Evolutionary conservation across 1,284 basidiomycete species (phyloP).

Genomic region (Ustilago crameri): DNA sequence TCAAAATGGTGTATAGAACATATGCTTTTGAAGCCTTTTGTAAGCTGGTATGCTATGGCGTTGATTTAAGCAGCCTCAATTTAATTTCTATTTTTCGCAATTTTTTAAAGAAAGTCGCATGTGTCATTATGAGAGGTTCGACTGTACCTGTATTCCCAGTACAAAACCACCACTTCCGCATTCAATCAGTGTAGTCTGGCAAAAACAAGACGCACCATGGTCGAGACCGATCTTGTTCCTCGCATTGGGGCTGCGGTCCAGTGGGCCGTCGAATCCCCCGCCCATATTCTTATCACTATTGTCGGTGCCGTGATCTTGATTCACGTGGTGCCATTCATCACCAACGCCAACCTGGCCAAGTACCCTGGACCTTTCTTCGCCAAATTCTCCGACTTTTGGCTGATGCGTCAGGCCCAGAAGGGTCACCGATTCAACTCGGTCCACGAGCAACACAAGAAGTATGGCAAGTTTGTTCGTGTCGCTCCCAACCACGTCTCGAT

Average conservation of each 20-base stretch:
- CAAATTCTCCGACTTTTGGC: conserved; percentile 81
- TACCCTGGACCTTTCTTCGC: conserved; percentile 81
- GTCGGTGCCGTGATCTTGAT: conserved; percentile 44
- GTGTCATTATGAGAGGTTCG: too few relatives aligned
- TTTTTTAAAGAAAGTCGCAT: too few relatives aligned
- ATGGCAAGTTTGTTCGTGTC: conserved; percentile 84
- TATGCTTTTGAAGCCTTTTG: too few relatives aligned
- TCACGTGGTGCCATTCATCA: conserved; percentile 48
- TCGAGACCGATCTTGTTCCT: conserved; percentile 40
- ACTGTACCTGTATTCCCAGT: too few relatives aligned
- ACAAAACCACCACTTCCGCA: not conserved
- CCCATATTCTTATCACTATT: conserved; percentile 31
- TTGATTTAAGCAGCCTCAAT: too few relatives aligned
- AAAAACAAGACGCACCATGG: conserved; percentile 13
- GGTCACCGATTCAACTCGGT: conserved; percentile 82
- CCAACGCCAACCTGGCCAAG: conserved; percentile 28
- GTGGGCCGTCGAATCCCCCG: conserved; percentile 36
- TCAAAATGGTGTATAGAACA: too few relatives aligned
- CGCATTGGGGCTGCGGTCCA: conserved; percentile 27
- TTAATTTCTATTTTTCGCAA: too few relatives aligned
- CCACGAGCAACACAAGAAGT: conserved; percentile 79
- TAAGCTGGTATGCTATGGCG: too few relatives aligned
- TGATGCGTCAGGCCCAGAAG: conserved; percentile 75
- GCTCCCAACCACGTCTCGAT: conserved; percentile 88
- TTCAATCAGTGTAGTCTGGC: not conserved